Conservation (phyloP, 1,284 basidiomycete species). For the Rhodofomes roseus region DNA sequence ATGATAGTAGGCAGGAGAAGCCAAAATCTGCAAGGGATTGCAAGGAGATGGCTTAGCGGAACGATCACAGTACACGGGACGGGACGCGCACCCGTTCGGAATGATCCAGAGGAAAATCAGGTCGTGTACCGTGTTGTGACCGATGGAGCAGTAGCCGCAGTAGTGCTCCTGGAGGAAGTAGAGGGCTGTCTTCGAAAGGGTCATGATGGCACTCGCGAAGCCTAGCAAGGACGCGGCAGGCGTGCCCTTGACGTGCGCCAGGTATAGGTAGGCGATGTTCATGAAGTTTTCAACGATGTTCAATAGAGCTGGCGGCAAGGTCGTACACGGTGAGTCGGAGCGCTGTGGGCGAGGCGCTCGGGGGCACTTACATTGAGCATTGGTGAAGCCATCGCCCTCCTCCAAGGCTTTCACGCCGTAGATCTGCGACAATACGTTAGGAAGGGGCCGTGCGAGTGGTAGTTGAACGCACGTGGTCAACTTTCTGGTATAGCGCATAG, state of each 20-base stretch:
- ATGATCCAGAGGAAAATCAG: slow-evolving; percentile 67
- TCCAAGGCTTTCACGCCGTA: slow-evolving; percentile 71
- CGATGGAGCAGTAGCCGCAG: slow-evolving; percentile 66
- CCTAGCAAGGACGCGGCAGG: slow-evolving; percentile 73
- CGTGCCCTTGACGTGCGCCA: slow-evolving; percentile 57
- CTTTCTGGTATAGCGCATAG: slow-evolving; percentile 71
- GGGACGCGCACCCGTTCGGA: slow-evolving; percentile 69
- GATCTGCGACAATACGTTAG: slow-evolving; percentile 37
- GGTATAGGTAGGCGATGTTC: slow-evolving; percentile 75
- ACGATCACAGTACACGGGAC: slow-evolving; percentile 2
- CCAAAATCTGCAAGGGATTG: slow-evolving; percentile 54
- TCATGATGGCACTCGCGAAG: slow-evolving; percentile 71
- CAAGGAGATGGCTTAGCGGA: background rate
- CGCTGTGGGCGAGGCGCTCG: slow-evolving; percentile 2
- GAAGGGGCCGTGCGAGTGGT: background rate
- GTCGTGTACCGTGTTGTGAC: slow-evolving; percentile 63
- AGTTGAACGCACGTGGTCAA: slow-evolving; percentile 51
- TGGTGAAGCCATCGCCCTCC: slow-evolving; percentile 76
- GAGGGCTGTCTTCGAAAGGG: slow-evolving; percentile 81
- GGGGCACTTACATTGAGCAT: slow-evolving; percentile 71
- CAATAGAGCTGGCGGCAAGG: slow-evolving; percentile 52
- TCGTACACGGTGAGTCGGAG: slow-evolving; percentile 8
- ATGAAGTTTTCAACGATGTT: slow-evolving; percentile 80
- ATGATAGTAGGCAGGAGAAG: slow-evolving; percentile 65
- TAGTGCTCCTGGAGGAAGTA: slow-evolving; percentile 79